Conservation (phyloP, 208 protist genomes). For the Leishmania arabica region DNA sequence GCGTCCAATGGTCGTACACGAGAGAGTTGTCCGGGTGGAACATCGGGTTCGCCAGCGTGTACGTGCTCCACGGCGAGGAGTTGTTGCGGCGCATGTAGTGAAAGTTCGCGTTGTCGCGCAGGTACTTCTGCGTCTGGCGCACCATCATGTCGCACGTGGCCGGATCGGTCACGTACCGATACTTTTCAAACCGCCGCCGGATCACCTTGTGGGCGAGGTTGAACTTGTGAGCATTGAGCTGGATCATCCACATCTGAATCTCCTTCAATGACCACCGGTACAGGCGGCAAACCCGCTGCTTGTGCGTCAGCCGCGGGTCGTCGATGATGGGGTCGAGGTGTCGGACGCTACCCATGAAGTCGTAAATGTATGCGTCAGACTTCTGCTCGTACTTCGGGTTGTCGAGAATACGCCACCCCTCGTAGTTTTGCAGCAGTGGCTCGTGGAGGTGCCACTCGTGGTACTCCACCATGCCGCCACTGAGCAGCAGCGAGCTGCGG, state of each 20-base stretch:
- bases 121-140: slow-evolving; percentile 91
- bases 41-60: slow-evolving; percentile 85
- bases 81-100: slow-evolving; percentile 88
- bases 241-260: slow-evolving; percentile 87
- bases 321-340: slow-evolving; percentile 93
- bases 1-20: slow-evolving; percentile 93
- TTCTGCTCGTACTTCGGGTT: slow-evolving; percentile 87
- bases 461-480: slow-evolving; percentile 90
- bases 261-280: slow-evolving; percentile 91
- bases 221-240: slow-evolving; percentile 89
- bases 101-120: slow-evolving; percentile 84
- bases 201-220: slow-evolving; percentile 92
- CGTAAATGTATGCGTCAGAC: slow-evolving; percentile 81
- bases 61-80: slow-evolving; percentile 77
- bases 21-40: slow-evolving; percentile 89
- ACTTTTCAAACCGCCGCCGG: slow-evolving; percentile 85
- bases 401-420: slow-evolving; percentile 92
- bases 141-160: slow-evolving; percentile 94
- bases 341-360: slow-evolving; percentile 79
- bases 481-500: slow-evolving; percentile 65
- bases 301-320: slow-evolving; percentile 92
- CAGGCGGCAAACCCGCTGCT: slow-evolving; percentile 90
- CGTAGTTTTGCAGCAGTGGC: slow-evolving; percentile 90
- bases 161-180: slow-evolving; percentile 90
- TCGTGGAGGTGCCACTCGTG: slow-evolving; percentile 92